phyloP scores from a whole-genome alignment of 169 alveolate genomes.

The Toxoplasma gondii region DNA sequence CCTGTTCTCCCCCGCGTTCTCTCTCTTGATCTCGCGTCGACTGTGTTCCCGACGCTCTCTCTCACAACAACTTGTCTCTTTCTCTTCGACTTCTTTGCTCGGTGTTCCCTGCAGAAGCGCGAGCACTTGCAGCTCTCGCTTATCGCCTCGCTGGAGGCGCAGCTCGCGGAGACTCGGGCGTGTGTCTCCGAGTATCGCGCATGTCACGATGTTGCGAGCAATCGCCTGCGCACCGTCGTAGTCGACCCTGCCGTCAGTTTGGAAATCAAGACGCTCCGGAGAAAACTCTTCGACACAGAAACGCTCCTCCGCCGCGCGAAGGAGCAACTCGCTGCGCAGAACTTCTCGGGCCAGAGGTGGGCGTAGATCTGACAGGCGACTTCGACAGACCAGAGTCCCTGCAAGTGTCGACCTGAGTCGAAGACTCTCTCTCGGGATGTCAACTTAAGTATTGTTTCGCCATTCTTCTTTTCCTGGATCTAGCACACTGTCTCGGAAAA shows the following conservation, averaged over 20 bases:
- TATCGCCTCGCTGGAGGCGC: conserved; percentile 42
- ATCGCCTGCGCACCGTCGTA: conserved; percentile 52
- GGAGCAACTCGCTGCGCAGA: conserved; percentile 74
- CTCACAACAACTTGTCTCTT: no score
- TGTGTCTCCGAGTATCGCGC: background rate
- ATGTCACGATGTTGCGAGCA: background rate
- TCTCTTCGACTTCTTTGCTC: no score
- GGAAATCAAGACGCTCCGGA: conserved; percentile 73
- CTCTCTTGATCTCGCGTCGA: no score
- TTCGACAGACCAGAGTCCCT: background rate
- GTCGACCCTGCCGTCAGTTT: conserved; percentile 74
- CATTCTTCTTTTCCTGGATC: background rate
- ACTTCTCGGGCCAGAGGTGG: conserved; percentile 74
- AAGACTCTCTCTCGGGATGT: no score
- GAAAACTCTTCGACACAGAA: conserved; percentile 70
- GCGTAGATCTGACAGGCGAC: background rate
- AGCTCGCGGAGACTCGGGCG: conserved; percentile 31
- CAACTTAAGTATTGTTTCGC: no score
- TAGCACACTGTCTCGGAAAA: no score
- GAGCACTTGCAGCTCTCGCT: conserved; percentile 49
- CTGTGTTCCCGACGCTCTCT: no score
- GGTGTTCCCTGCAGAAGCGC: conserved; percentile 31
- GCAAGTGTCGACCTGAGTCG: no score
- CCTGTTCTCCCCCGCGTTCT: no score
- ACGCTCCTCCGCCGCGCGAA: conserved; percentile 68